phyloP scores from a whole-genome alignment of 1,284 basidiomycete species.

The Paramarasmius palmivorus region DNA sequence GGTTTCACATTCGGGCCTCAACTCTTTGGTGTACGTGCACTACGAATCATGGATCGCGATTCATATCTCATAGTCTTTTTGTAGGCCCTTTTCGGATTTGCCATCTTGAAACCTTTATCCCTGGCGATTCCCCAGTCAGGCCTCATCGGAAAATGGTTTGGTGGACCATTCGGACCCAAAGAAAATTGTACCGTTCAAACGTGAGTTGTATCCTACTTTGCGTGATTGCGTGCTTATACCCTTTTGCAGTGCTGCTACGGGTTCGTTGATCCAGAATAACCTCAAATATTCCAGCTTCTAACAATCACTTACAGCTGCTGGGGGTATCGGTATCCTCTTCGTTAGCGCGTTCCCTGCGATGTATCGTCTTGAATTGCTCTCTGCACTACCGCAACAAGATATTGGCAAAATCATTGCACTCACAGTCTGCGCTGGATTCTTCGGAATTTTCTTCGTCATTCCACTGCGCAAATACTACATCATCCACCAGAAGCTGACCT shows the following conservation, averaged over 20 bases:
- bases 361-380: conserved; percentile 27
- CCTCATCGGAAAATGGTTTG: conserved; percentile 45
- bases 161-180: conserved; percentile 66
- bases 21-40: conserved; percentile 50
- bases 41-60: background rate
- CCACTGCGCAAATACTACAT: conserved; percentile 69
- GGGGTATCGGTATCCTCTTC: conserved; percentile 61
- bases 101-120: conserved; percentile 62
- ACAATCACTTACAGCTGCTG: conserved; percentile 30
- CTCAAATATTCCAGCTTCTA: conserved; percentile 16
- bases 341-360: conserved; percentile 68
- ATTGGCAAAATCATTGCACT: background rate
- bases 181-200: conserved; percentile 65
- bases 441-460: conserved; percentile 69
- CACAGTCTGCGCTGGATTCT: conserved; percentile 54
- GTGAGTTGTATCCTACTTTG: conserved; percentile 11
- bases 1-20: conserved; percentile 69
- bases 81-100: conserved; percentile 63
- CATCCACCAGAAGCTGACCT: conserved; percentile 66
- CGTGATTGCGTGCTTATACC: background rate
- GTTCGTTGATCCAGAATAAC: background rate
- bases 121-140: conserved; percentile 48
- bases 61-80: conserved; percentile 5
- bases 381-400: conserved; percentile 23
- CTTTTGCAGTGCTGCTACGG: conserved; percentile 44